Evolutionary conservation across 78 protist species (phyloP).

Genomic region (Protostelium mycophagum): DNA sequence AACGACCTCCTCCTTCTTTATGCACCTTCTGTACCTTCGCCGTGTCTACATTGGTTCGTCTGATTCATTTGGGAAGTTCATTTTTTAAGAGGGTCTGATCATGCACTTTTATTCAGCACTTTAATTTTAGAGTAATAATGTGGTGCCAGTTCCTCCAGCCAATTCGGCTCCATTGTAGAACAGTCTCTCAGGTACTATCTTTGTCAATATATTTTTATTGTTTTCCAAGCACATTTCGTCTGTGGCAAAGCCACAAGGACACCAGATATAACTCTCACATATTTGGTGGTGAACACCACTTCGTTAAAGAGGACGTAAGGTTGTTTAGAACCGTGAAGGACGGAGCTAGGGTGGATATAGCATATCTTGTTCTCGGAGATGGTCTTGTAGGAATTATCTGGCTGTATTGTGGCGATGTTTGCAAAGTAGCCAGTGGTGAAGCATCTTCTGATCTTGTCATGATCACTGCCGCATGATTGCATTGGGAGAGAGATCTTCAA

Average conservation of each 20-base stretch:
- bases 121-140: neutral
- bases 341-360: slow-evolving; percentile 58
- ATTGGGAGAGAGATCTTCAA: slow-evolving; percentile 4
- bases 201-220: neutral
- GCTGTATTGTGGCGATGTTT: slow-evolving; percentile 50
- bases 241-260: too few relatives aligned
- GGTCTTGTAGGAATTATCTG: slow-evolving; percentile 46
- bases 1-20: too few relatives aligned
- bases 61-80: too few relatives aligned
- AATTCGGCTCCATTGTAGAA: neutral
- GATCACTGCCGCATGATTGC: slow-evolving; percentile 24
- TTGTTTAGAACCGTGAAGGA: slow-evolving; percentile 35
- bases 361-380: slow-evolving; percentile 47
- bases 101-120: neutral
- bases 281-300: slow-evolving; percentile 45
- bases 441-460: slow-evolving; percentile 31
- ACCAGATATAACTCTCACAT: too few relatives aligned
- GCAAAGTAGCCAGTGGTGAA: slow-evolving; percentile 65
- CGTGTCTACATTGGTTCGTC: too few relatives aligned
- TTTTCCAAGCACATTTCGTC: too few relatives aligned
- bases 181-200: neutral
- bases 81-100: too few relatives aligned
- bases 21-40: too few relatives aligned
- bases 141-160: neutral
- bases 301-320: slow-evolving; percentile 50